Percentiles rank a stretch among this genome's conserved stretches.
phyloP scores from a whole-genome alignment of 164 flowering plant species.

The Nymphaea thermarum region DNA sequence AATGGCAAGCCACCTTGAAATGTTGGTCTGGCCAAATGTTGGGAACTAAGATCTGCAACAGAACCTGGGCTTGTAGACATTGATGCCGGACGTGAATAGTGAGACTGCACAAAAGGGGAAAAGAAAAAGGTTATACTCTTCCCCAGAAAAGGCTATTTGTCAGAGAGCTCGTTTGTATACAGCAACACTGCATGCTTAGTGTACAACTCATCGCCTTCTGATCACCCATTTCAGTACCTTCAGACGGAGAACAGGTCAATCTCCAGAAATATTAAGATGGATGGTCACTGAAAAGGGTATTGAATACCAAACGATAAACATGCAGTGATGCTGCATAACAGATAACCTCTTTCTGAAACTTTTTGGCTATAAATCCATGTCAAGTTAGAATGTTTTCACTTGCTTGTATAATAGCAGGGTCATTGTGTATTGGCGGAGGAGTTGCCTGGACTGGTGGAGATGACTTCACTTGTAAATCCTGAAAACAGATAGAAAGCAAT shows the following conservation, averaged over 20 bases:
- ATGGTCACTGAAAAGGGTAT: no score
- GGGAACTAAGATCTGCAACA: constrained; percentile 35
- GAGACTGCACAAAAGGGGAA: constrained; percentile 55
- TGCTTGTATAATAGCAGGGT: constrained; percentile 93
- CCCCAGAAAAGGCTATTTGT: background rate
- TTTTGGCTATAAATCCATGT: background rate
- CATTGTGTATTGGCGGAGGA: constrained; percentile 45
- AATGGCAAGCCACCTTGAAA: constrained; percentile 69
- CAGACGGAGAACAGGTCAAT: no score
- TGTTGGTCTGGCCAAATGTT: constrained; percentile 42
- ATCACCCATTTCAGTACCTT: no score
- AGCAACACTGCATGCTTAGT: no score
- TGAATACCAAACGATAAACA: no score
- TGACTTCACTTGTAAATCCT: constrained; percentile 91
- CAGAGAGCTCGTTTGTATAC: no score
- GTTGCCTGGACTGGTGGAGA: constrained; percentile 60
- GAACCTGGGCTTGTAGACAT: constrained; percentile 53
- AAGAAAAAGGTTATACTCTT: background rate
- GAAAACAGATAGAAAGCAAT: constrained; percentile 5
- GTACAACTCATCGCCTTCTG: no score
- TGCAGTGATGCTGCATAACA: no score
- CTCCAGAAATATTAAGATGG: no score
- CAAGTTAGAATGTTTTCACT: background rate
- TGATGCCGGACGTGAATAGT: constrained; percentile 52
- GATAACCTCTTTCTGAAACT: background rate